These are phyloP conservation scores for Trichosanthes truncata DNA, from an alignment of 306 rosid genomes.

Conservation along the genomic window DNA sequence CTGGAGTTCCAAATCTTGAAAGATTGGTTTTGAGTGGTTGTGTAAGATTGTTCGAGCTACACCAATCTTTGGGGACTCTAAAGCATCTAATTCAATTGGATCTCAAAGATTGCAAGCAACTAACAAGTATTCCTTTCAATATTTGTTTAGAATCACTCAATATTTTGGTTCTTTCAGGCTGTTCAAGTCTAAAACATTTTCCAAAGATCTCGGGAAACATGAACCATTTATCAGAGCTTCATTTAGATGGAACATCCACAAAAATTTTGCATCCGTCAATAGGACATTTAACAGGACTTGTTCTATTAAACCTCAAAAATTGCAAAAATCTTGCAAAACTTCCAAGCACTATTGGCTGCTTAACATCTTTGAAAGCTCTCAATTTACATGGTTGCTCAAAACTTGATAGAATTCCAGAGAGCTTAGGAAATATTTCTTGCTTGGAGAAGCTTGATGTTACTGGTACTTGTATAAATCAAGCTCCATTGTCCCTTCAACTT, in stretches of 20 bases:
- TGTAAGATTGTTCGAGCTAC: background rate
- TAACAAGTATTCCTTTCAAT: background rate
- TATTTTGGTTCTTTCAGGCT: background rate
- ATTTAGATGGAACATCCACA: slow-evolving; percentile 6
- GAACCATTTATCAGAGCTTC: background rate
- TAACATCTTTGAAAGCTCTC: slow-evolving; percentile 3
- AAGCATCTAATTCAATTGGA: background rate
- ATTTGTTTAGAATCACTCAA: slow-evolving; percentile 7
- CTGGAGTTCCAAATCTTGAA: slow-evolving; percentile 3
- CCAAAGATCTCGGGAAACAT: slow-evolving; percentile 6
- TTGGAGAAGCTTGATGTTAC: slow-evolving; percentile 10
- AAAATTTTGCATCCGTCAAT: background rate
- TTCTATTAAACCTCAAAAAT: background rate
- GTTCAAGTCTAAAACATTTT: background rate
- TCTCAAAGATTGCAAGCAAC: slow-evolving; percentile 3
- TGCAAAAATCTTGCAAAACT: background rate
- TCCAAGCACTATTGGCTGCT: background rate
- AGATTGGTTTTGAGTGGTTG: slow-evolving; percentile 9
- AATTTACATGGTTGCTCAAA: slow-evolving; percentile 10
- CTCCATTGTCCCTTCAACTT: slow-evolving; percentile 7
- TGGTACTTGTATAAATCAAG: background rate
- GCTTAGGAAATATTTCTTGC: slow-evolving; percentile 4
- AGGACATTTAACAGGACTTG: slow-evolving; percentile 3
- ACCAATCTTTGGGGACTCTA: background rate
- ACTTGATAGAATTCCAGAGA: background rate